phyloP scores from a whole-genome alignment of 805 yeast genomes.

The Pichia eremophila region DNA sequence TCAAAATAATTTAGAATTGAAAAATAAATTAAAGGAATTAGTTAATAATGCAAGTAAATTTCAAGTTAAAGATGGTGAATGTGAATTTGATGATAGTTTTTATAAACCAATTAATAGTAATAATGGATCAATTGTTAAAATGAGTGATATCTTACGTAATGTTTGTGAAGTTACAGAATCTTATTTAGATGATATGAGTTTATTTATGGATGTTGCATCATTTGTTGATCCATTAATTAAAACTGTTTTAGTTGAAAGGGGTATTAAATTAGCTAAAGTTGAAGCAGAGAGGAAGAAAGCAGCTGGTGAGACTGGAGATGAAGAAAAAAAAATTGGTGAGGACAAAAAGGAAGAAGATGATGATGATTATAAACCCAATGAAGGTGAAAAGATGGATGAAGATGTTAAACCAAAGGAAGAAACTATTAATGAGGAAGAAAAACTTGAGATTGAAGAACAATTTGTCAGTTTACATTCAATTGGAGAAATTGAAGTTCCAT shows the following conservation, averaged over 20 bases:
- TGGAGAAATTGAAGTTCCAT: slow-evolving; percentile 23
- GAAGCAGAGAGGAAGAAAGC: neutral
- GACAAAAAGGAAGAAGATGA: neutral
- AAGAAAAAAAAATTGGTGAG: neutral
- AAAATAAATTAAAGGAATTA: slow-evolving; percentile 32
- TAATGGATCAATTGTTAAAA: neutral
- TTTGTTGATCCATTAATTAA: slow-evolving; percentile 12
- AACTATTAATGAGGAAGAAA: neutral
- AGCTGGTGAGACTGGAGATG: neutral
- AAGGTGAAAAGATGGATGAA: neutral
- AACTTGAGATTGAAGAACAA: slow-evolving; percentile 2
- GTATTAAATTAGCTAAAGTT: neutral
- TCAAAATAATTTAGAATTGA: slow-evolving; percentile 21
- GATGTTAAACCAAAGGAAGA: slow-evolving; percentile 9
- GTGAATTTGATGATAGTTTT: neutral
- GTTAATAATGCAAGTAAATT: slow-evolving; percentile 32
- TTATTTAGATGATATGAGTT: slow-evolving; percentile 30
- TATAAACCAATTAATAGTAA: slow-evolving; percentile 29
- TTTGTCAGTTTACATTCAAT: slow-evolving; percentile 17
- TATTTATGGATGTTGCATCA: slow-evolving; percentile 30
- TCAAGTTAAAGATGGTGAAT: slow-evolving; percentile 3
- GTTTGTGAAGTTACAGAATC: slow-evolving; percentile 40
- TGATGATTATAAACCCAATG: neutral
- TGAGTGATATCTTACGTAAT: slow-evolving; percentile 1
- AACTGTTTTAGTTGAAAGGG: slow-evolving; percentile 7